A percentile compares a stretch with the other conserved stretches of the same genome.
Evolutionary conservation across 495 filamentous ascomycete species (phyloP).

Genomic region (Oidiodendron maius): DNA sequence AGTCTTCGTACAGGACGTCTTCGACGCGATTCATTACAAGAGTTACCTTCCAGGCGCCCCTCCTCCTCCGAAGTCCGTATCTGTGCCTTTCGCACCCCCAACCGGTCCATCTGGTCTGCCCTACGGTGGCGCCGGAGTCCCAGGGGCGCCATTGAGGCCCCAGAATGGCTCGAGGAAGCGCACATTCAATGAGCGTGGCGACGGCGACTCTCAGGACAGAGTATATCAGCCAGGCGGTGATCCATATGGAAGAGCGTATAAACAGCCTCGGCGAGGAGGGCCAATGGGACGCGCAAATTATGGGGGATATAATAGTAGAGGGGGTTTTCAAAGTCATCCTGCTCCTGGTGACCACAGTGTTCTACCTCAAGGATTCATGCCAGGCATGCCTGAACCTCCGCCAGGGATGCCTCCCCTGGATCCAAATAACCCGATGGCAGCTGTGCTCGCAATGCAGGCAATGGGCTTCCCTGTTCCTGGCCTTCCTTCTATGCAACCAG

Average conservation of each 20-base stretch:
- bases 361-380: slow-evolving; percentile 9
- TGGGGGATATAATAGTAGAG: slow-evolving; percentile 22
- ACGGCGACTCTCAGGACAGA: slow-evolving; percentile 37
- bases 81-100: slow-evolving; percentile 21
- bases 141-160: slow-evolving; percentile 19
- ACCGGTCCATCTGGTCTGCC: slow-evolving; percentile 12
- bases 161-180: slow-evolving; percentile 46
- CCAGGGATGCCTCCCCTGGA: slow-evolving; percentile 36
- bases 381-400: slow-evolving; percentile 21
- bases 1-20: slow-evolving; percentile 80
- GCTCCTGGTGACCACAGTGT: slow-evolving; percentile 3
- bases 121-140: slow-evolving; percentile 14
- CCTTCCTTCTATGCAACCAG: slow-evolving; percentile 37
- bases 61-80: slow-evolving; percentile 28
- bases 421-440: slow-evolving; percentile 61
- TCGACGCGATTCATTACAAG: slow-evolving; percentile 62
- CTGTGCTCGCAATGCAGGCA: slow-evolving; percentile 65
- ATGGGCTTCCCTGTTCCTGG: slow-evolving; percentile 58
- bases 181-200: slow-evolving; percentile 51
- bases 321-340: slow-evolving; percentile 10
- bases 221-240: slow-evolving; percentile 23
- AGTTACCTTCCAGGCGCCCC: slow-evolving; percentile 52
- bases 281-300: slow-evolving; percentile 37
- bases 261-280: slow-evolving; percentile 68
- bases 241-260: slow-evolving; percentile 48